Base-by-base conservation (phyloP, 345 rosid genomes). In the Eucalyptus urophylla region DNA sequence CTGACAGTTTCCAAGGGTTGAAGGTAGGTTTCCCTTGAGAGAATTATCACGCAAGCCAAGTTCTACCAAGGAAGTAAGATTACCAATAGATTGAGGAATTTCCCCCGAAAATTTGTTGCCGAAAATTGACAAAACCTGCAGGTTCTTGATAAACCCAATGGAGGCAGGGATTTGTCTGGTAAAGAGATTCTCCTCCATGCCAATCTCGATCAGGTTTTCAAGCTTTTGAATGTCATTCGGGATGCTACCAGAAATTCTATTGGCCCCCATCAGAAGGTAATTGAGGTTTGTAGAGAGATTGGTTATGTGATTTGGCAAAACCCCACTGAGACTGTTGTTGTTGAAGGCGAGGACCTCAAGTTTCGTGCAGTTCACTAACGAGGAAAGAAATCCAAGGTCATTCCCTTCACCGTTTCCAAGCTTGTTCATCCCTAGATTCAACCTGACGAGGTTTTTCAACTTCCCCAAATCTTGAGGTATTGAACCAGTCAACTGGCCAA, bases 41-140 rank as follows among this genome's bases (percentile, higher is more conserved):
- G 80, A 90, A 76, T 94, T 94, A 25, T 53, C 80, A 14, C 44
- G 11, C 45, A 92, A 87, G 37, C 45, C 40, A 24, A 92, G 90
- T 54, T 88, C 90, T 8, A 91, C 89, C 88, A 93, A 44, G 37
- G 50, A 91, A 89, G 93, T 88, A 72, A 92, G 88, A 88, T 91
- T 94, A 85, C 92, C 94, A 62, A 94, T 88, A 8, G 93, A 91
- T 40, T 80, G 80, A 31, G 93, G 94, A 87, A 94, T 87, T 72
- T 93, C 93, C 56, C 95, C 94, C 0, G 94, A 94, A 51, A 92
- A 87, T 62, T 31, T 87, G 87, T 92, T 92, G 83, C 88, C 90
- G 45, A 88, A 90, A 33, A 90, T 88, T 16, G 93, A 90, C 58
- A 92, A 60, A 31, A 58, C 89, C 54, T 90, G 92, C 31, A 90